Percentiles rank a stretch among this genome's conserved stretches.
phyloP scores from a whole-genome alignment of 805 yeast genomes.

The Brettanomyces naardenensis region DNA sequence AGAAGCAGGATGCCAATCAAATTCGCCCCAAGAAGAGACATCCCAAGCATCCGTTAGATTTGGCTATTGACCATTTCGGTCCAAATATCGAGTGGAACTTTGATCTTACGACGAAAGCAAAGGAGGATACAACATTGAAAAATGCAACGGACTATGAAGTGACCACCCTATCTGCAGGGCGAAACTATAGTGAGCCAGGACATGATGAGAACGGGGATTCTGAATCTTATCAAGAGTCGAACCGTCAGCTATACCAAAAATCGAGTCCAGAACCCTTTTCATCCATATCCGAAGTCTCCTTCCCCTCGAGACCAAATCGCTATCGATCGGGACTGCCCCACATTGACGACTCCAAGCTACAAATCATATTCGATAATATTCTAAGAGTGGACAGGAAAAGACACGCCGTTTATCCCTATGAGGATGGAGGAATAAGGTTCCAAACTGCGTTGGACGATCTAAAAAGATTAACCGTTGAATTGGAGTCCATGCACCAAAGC shows the following conservation, averaged over 20 bases:
- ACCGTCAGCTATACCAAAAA: too few relatives aligned
- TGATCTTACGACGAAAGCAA: slow-evolving; percentile 7
- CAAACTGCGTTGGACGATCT: background rate
- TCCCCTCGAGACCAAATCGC: too few relatives aligned
- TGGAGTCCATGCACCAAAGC: background rate
- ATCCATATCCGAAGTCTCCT: too few relatives aligned
- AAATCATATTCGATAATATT: background rate
- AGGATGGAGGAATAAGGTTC: background rate
- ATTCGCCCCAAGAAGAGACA: slow-evolving; percentile 18
- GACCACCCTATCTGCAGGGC: too few relatives aligned
- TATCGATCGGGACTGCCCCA: too few relatives aligned
- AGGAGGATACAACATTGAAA: background rate
- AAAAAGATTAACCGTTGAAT: background rate
- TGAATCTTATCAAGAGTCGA: too few relatives aligned
- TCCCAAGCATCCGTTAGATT: slow-evolving; percentile 32
- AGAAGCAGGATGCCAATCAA: slow-evolving; percentile 31
- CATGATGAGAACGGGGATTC: too few relatives aligned
- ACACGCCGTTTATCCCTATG: background rate
- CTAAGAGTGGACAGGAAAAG: background rate
- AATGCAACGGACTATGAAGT: background rate
- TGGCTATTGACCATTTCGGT: slow-evolving; percentile 15
- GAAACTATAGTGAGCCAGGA: too few relatives aligned
- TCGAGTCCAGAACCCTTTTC: too few relatives aligned
- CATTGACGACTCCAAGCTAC: too few relatives aligned
- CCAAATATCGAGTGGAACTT: slow-evolving; percentile 22